Percentiles rank a stretch among this genome's conserved stretches.
These are phyloP conservation scores for Tolypocladium tropicale DNA, from an alignment of 2,329 filamentous ascomycete species.

Conservation along the genomic window DNA sequence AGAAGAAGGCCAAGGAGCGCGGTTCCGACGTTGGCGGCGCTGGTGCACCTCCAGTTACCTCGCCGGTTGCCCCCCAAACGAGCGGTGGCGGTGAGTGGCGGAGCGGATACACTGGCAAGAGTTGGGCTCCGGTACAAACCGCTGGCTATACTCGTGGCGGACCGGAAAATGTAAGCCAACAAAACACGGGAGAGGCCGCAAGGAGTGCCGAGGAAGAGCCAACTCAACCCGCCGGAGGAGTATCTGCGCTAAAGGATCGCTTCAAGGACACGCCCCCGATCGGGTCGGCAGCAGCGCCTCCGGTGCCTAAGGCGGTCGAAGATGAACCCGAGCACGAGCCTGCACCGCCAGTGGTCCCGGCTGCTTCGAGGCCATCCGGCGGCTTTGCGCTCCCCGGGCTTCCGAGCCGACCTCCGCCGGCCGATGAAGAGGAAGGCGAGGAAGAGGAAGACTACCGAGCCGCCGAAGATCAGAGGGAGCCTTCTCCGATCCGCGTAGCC, in stretches of 20 bases:
- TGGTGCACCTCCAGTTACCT: constrained; percentile 30
- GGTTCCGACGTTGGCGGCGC: constrained; percentile 35
- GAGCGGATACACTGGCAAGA: constrained; percentile 83
- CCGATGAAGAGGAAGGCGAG: constrained; percentile 42
- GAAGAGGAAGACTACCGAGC: constrained; percentile 39
- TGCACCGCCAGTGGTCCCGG: constrained; percentile 35
- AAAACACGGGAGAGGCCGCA: constrained; percentile 50
- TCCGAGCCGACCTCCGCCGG: constrained; percentile 47
- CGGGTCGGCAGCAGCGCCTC: constrained; percentile 32
- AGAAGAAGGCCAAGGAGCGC: constrained; percentile 82
- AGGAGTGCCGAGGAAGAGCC: constrained; percentile 39
- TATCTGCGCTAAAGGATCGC: constrained; percentile 68
- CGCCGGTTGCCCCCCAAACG: constrained; percentile 54
- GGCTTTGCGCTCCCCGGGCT: constrained; percentile 73
- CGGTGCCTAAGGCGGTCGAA: constrained; percentile 22
- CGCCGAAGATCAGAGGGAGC: constrained; percentile 36
- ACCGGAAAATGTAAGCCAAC: constrained; percentile 36
- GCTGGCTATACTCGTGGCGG: constrained; percentile 51
- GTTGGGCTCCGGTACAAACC: constrained; percentile 77
- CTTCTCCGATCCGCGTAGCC: constrained; percentile 75
- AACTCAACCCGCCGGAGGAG: constrained; percentile 48
- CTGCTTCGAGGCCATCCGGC: constrained; percentile 59
- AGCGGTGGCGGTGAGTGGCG: constrained; percentile 75
- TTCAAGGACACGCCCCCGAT: constrained; percentile 72
- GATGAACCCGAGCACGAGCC: constrained; percentile 34